A percentile compares a stretch with the other conserved stretches of the same genome.
Evolutionary conservation across 2,329 filamentous ascomycete species (phyloP).

Genomic region (Aspergillus sp.): DNA sequence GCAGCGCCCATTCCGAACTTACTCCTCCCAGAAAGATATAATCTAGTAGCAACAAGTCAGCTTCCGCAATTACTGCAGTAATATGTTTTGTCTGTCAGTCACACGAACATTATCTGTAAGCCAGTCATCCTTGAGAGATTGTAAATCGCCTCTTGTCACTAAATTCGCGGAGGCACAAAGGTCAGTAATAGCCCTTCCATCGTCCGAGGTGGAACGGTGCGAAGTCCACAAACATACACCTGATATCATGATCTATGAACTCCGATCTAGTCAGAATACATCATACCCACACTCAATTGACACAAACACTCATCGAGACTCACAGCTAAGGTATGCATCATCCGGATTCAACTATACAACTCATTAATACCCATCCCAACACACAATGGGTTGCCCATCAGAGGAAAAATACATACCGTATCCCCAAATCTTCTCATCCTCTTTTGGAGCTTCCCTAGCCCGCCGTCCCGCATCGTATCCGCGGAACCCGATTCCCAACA

Average conservation of each 20-base stretch:
- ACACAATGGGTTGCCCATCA: neutral
- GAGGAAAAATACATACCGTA: slow-evolving; percentile 29
- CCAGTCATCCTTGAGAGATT: slow-evolving; percentile 89
- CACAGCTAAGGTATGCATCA: slow-evolving; percentile 70
- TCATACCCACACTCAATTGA: neutral
- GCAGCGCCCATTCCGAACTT: slow-evolving; percentile 34
- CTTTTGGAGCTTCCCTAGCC: slow-evolving; percentile 34
- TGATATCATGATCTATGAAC: slow-evolving; percentile 61
- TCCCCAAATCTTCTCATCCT: slow-evolving; percentile 38
- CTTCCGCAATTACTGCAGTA: slow-evolving; percentile 8
- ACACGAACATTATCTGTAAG: slow-evolving; percentile 83
- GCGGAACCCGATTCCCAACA: neutral
- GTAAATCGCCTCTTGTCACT: slow-evolving; percentile 89
- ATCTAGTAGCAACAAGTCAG: slow-evolving; percentile 56
- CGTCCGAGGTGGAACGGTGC: too few species aligned
- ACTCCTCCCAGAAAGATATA: slow-evolving; percentile 98
- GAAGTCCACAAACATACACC: slow-evolving; percentile 50
- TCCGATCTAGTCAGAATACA: slow-evolving; percentile 15
- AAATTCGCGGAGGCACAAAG: neutral
- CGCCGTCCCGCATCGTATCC: slow-evolving; percentile 26
- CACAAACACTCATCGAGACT: slow-evolving; percentile 38
- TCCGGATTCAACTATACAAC: slow-evolving; percentile 54
- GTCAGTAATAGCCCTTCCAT: neutral
- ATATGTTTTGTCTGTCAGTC: neutral
- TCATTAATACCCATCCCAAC: slow-evolving; percentile 19